Conservation (phyloP, 176 grass and related monocot species). For the Oryza longistaminata region DNA sequence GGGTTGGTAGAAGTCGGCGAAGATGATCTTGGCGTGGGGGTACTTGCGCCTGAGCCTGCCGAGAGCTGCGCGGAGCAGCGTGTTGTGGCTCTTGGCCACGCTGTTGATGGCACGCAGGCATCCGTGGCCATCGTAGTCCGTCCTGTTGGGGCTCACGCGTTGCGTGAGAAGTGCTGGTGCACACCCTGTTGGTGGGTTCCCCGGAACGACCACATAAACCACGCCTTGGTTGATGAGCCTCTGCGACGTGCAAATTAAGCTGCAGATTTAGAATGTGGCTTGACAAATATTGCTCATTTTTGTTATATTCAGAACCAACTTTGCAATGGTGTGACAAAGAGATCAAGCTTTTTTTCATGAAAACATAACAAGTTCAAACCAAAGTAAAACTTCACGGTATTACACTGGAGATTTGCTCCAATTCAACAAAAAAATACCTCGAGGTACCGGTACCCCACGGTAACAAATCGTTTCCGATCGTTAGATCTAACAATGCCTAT, state of each 20-base stretch:
- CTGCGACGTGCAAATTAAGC: not conserved
- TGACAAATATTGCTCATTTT: no score
- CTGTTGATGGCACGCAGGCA: slow-evolving; percentile 29
- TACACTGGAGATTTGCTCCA: no score
- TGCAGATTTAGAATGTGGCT: no score
- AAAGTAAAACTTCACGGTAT: no score
- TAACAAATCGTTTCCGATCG: no score
- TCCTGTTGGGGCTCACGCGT: not conserved
- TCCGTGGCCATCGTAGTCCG: not conserved
- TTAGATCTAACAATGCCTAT: no score
- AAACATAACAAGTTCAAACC: no score
- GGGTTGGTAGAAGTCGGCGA: slow-evolving; percentile 26
- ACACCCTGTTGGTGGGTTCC: slow-evolving; percentile 40
- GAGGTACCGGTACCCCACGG: no score
- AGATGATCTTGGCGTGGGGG: slow-evolving; percentile 15
- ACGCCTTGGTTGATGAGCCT: slow-evolving; percentile 16
- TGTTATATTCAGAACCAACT: not conserved
- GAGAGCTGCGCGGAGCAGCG: not conserved
- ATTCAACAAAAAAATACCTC: no score
- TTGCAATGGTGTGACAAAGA: not conserved
- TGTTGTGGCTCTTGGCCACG: slow-evolving; percentile 13
- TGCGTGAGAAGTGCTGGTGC: not conserved
- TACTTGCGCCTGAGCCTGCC: not conserved
- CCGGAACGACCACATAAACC: slow-evolving; percentile 25
- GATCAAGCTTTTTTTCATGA: no score